Percentiles rank a stretch among this genome's conserved stretches.
Evolutionary conservation across 805 yeast genomes (phyloP).

Genomic region (Candida chauliodis): DNA sequence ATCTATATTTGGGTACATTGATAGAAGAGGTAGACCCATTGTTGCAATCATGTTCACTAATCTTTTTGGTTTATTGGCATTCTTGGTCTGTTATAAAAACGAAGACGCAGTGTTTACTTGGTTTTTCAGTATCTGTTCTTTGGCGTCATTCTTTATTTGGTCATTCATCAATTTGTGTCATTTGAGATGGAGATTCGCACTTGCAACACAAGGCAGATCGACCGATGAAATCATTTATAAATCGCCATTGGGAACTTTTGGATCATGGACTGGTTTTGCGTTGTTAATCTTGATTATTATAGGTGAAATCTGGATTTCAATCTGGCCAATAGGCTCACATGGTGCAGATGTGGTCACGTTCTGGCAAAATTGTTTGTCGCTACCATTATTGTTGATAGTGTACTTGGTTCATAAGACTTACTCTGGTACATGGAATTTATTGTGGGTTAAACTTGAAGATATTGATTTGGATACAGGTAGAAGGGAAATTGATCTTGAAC

Average conservation of each 20-base stretch:
- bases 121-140: constrained; percentile 40
- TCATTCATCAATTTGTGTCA: constrained; percentile 37
- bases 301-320: constrained; percentile 38
- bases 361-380: constrained; percentile 51
- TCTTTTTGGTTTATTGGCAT: constrained; percentile 36
- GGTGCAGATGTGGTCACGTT: constrained; percentile 32
- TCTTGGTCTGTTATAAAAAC: constrained; percentile 28
- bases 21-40: constrained; percentile 40
- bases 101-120: constrained; percentile 37
- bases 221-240: constrained; percentile 34
- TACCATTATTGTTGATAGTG: constrained; percentile 43
- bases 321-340: constrained; percentile 32
- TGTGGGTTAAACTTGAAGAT: constrained; percentile 29
- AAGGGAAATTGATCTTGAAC: constrained; percentile 33
- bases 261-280: constrained; percentile 32
- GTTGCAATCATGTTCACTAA: constrained; percentile 31
- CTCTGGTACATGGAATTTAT: constrained; percentile 25
- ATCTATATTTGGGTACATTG: constrained; percentile 35
- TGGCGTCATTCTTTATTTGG: constrained; percentile 43
- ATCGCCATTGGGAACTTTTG: constrained; percentile 35
- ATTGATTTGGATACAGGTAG: constrained; percentile 45
- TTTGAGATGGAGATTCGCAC: constrained; percentile 39
- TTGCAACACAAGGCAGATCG: constrained; percentile 31
- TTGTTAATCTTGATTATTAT: constrained; percentile 30
- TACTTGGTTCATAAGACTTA: constrained; percentile 41